These are phyloP conservation scores for Trametes gibbosa DNA, from an alignment of 768 basidiomycete species.

Conservation along the genomic window DNA sequence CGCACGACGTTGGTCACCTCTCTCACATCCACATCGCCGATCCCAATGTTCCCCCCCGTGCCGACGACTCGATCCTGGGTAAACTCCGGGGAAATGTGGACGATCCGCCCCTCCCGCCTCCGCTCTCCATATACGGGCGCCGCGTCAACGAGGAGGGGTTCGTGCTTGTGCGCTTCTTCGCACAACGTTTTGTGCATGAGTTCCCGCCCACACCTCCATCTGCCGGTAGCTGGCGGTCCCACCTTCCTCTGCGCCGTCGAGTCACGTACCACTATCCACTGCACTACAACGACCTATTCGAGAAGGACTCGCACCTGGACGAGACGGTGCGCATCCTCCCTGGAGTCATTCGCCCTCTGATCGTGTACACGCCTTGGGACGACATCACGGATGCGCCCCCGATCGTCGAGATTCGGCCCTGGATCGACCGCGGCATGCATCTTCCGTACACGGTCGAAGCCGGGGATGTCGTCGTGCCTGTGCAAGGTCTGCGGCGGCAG, in stretches of 20 bases:
- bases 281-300: background rate
- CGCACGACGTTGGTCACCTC: background rate
- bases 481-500: background rate
- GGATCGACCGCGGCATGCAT: slow-evolving; percentile 3
- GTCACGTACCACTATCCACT: slow-evolving; percentile 1
- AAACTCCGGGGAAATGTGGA: background rate
- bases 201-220: slow-evolving; percentile 6
- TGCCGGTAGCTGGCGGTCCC: background rate
- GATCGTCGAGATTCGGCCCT: slow-evolving; percentile 5
- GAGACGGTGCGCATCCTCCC: slow-evolving; percentile 6
- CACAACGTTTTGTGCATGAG: background rate
- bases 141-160: background rate
- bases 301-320: background rate
- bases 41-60: background rate
- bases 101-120: background rate
- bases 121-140: slow-evolving; percentile 4
- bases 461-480: background rate
- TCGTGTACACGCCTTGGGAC: slow-evolving; percentile 4
- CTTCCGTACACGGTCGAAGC: background rate
- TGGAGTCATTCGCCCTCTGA: slow-evolving; percentile 9
- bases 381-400: slow-evolving; percentile 17
- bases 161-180: slow-evolving; percentile 11
- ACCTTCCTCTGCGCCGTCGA: background rate
- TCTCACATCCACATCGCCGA: slow-evolving; percentile 13
- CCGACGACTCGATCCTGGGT: slow-evolving; percentile 9